Conservation (phyloP, 169 alveolate genomes). For the Babesia bovis region DNA sequence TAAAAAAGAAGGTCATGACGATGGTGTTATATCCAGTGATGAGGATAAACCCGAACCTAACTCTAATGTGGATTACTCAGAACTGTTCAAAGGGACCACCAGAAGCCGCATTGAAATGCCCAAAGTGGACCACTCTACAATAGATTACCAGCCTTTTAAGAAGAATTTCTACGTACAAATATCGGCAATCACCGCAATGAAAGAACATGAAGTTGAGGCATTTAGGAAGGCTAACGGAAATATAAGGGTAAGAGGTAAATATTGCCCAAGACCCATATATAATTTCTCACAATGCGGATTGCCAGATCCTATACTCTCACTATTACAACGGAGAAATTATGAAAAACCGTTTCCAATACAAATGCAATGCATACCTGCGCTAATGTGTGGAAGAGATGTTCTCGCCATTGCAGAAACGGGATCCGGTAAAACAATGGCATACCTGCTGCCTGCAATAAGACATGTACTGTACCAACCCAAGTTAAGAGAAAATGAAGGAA, state of each 20-base stretch:
- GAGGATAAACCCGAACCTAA: conserved; percentile 43
- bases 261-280: conserved; percentile 91
- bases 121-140: conserved; percentile 82
- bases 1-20: conserved; percentile 11
- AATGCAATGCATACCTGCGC: conserved; percentile 93
- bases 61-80: conserved; percentile 40
- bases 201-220: conserved; percentile 88
- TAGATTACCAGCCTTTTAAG: conserved; percentile 82
- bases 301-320: conserved; percentile 87
- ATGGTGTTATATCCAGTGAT: conserved; percentile 45
- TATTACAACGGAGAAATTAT: conserved; percentile 88
- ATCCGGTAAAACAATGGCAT: conserved; percentile 97
- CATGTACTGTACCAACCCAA: conserved; percentile 89
- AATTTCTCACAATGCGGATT: conserved; percentile 97
- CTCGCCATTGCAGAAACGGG: conserved; percentile 99
- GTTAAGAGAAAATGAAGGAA: conserved; percentile 89
- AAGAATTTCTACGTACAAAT: conserved; percentile 87
- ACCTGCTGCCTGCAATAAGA: conserved; percentile 94
- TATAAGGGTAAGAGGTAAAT: conserved; percentile 90
- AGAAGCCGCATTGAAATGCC: conserved; percentile 80
- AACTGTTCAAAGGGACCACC: conserved; percentile 48
- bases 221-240: conserved; percentile 85
- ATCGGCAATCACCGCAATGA: conserved; percentile 82
- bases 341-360: conserved; percentile 95
- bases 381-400: conserved; percentile 94